Base-by-base conservation (phyloP, 257 asterid genomes). In the Eucommia ulmoides region DNA sequence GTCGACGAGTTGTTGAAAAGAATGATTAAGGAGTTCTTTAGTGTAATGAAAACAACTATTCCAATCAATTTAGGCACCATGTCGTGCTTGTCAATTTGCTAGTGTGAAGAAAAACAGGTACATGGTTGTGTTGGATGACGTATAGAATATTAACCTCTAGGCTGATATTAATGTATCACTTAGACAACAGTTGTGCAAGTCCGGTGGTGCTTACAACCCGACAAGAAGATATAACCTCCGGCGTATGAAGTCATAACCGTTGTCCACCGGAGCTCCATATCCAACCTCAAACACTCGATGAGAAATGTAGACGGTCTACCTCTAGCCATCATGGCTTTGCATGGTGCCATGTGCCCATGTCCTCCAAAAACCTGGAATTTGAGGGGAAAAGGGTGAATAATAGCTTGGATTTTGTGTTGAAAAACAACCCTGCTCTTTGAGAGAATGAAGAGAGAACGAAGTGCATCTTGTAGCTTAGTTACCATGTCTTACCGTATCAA, bases 201-300 rank as follows among this genome's bases (percentile, higher is more conserved):
- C 66, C 83, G 62, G 35, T 81, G 4, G 29, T 81, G 19, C 48
- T 77, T 49, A 74, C 83, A 3, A 74, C 83, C 0, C 52, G 74
- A 53, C 50, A 55, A 22, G 54, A 57, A 3, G 49, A 52, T 45
- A 54, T 72, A 20, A 76, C 81, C 19, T 26, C 65, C 3, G 35
- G 16, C 33, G 52, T 70, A 69, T 22, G 54, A 26, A 51, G 29
- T 10, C n/a, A 56, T 51, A 55, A 50, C n/a, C 49, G 59, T 42
- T 74, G 81, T 60, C 77, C 81, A 33, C 9, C 53, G 3, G 70
- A 71, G 19, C 49, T 77, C 44, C 42, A 69, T 33, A 41, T 35
- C 7, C 22, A 35, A 42, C 61, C 74, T 19, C n/a, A 0, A 6
- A 23, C 16, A 22, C 59, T 73, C 0, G 67, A 44, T 9, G 12